Evolutionary conservation across 805 yeast genomes (phyloP).

Genomic region (Cyberlindnera euphorbiiphila): DNA sequence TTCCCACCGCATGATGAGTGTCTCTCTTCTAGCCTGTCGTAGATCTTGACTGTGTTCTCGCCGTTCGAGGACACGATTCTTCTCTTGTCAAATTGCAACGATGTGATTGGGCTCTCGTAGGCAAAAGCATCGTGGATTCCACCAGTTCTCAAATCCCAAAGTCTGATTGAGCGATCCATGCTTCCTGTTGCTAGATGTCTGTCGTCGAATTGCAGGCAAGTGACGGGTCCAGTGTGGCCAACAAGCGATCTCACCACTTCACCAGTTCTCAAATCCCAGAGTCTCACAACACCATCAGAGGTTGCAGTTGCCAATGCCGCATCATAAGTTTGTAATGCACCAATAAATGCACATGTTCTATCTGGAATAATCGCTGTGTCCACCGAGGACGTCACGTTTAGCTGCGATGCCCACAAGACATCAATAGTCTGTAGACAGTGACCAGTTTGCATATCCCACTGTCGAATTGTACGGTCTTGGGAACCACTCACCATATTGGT

Average conservation of each 20-base stretch:
- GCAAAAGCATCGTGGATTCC: conserved; percentile 57
- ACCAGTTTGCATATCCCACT: conserved; percentile 69
- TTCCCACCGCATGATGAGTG: conserved; percentile 51
- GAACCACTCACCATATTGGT: conserved; percentile 64
- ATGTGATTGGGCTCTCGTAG: conserved; percentile 50
- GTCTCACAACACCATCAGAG: conserved; percentile 66
- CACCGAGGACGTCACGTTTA: conserved; percentile 17
- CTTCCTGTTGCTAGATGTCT: conserved; percentile 60
- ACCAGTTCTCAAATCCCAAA: conserved; percentile 75
- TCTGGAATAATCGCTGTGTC: conserved; percentile 15
- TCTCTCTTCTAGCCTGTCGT: conserved; percentile 49
- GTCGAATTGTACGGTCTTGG: conserved; percentile 65
- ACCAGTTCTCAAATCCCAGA: conserved; percentile 75
- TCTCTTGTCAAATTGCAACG: conserved; percentile 56
- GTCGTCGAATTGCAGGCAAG: conserved; percentile 68
- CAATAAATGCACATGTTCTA: conserved; percentile 42
- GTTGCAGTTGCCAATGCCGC: conserved; percentile 80
- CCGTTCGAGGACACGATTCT: conserved; percentile 52
- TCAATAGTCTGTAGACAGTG: conserved; percentile 69
- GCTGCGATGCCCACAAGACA: conserved; percentile 53
- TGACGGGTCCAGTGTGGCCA: conserved; percentile 70
- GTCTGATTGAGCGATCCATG: conserved; percentile 55
- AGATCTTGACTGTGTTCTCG: conserved; percentile 49
- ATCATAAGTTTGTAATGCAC: conserved; percentile 67
- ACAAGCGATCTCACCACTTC: conserved; percentile 55